Evolutionary conservation across 352 stramenopile genomes (phyloP).

Genomic region (Pythium rishiriense): DNA sequence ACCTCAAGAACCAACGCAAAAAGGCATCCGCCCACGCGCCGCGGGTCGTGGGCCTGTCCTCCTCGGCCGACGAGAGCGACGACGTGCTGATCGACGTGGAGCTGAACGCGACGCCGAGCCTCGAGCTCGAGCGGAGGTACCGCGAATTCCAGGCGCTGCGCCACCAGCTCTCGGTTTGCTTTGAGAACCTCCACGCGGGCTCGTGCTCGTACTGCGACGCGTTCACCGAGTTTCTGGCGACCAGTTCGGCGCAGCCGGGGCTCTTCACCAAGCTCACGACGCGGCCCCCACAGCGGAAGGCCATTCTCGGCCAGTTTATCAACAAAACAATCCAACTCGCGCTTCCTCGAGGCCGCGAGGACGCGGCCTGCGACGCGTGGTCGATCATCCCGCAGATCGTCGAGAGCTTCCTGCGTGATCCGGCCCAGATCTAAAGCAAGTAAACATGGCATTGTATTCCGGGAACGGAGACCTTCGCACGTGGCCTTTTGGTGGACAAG

Average conservation of each 20-base stretch:
- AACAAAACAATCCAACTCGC: conserved; percentile 22
- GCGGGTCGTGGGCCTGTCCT: background rate
- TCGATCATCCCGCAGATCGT: conserved; percentile 23
- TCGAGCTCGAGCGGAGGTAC: conserved; percentile 22
- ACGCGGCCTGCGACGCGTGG: conserved; percentile 16
- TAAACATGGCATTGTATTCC: no score
- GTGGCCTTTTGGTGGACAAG: no score
- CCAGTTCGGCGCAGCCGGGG: conserved; percentile 22
- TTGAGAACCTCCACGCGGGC: conserved; percentile 21
- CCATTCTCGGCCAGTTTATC: conserved; percentile 21
- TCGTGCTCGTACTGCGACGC: conserved; percentile 23
- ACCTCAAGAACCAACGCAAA: conserved; percentile 7
- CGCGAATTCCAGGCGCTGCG: conserved; percentile 28
- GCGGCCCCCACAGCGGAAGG: conserved; percentile 14
- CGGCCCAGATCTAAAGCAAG: no score
- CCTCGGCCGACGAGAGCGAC: background rate
- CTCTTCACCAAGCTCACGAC: conserved; percentile 28
- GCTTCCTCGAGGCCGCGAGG: background rate
- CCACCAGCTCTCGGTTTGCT: conserved; percentile 17
- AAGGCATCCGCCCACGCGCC: background rate
- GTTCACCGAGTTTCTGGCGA: conserved; percentile 20
- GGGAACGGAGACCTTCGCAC: no score
- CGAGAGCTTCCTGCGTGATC: conserved; percentile 19
- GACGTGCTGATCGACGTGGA: conserved; percentile 26
- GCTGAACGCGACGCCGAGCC: conserved; percentile 10